These are phyloP conservation scores for Sicyos baderoa DNA, from an alignment of 306 rosid genomes.

Conservation along the genomic window DNA sequence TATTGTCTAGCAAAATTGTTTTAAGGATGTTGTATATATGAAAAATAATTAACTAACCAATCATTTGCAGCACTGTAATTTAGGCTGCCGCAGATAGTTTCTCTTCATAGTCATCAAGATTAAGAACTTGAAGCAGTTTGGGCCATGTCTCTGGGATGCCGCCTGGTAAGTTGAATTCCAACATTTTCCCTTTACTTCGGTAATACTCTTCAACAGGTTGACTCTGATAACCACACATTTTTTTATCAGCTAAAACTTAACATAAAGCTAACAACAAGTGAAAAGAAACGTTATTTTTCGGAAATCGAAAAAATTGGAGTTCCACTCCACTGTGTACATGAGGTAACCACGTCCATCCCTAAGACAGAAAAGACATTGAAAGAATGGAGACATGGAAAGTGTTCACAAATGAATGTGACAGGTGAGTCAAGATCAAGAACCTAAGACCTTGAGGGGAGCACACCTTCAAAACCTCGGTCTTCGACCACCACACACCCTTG, in stretches of 20 bases:
- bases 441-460: no score
- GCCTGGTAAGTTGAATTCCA: slow-evolving; percentile 94
- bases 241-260: no score
- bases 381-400: no score
- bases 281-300: background rate
- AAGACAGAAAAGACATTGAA: no score
- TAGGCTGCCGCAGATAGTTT: slow-evolving; percentile 71
- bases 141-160: slow-evolving; percentile 98
- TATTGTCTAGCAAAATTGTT: slow-evolving; percentile 40
- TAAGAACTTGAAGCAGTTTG: slow-evolving; percentile 72
- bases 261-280: no score
- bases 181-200: slow-evolving; percentile 57
- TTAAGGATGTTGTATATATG: slow-evolving; percentile 38
- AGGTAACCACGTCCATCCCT: no score
- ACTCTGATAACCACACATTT: slow-evolving; percentile 40
- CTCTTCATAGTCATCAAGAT: slow-evolving; percentile 71
- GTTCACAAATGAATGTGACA: no score
- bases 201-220: slow-evolving; percentile 81
- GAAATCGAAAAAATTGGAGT: no score
- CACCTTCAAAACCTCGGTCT: no score
- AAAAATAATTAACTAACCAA: slow-evolving; percentile 45
- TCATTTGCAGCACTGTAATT: slow-evolving; percentile 24
- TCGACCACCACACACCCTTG: no score
- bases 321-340: no score
- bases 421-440: no score